Evolutionary conservation across 495 filamentous ascomycete genomes (phyloP), one percentile per base, ranked within the genome.

Genomic region (Melanomma pulvis-pyrius): DNA sequence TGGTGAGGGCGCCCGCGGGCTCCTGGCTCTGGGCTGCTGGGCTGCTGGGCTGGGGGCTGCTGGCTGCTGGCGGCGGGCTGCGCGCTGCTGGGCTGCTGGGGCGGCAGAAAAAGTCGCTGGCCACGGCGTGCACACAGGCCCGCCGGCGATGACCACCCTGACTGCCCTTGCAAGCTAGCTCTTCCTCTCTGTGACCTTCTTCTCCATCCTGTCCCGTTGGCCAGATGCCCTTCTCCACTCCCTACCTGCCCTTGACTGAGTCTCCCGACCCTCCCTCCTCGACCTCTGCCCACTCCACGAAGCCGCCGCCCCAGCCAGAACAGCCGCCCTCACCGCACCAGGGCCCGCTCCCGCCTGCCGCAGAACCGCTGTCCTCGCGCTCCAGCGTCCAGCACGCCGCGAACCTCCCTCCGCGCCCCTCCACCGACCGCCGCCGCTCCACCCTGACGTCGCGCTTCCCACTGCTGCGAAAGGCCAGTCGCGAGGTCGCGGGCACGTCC

Each of bases 141-240:
- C 21, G 8, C 28, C 25, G 19, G 58, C 32, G 24, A 28, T 61
- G 44, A 47, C 21, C 6, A 22, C 44, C 15, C 15, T 47, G 15
- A 15, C 44, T 15, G 15, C 57, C 61, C 61, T 61, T 61, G 48
- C 3, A n/a, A 25, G 46, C 22, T 34, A 46, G 39, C 28, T 9
- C 15, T 51, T 52, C 61, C 44, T 58, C 44, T 47, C 44, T 53
- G 59, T 51, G 44, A 54, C 39, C 25, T 39, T 63, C 68, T 59
- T 64, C 46, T 41, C 65, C 61, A n/a, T n/a, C n/a, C n/a, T n/a
- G n/a, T n/a, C n/a, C 59, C 29, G 25, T 44, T 59, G 65, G 41
- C 54, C 69, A 61, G 59, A 67, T 63, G 63, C 64, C 59, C 48
- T 47, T 51, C 28, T 63, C 65, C 26, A 71, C 60, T 67, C 59